A percentile compares a stretch with the other conserved stretches of the same genome.
These are phyloP conservation scores for Brassica hybrid DNA, from an alignment of 441 rosid genomes.

Conservation along the genomic window DNA sequence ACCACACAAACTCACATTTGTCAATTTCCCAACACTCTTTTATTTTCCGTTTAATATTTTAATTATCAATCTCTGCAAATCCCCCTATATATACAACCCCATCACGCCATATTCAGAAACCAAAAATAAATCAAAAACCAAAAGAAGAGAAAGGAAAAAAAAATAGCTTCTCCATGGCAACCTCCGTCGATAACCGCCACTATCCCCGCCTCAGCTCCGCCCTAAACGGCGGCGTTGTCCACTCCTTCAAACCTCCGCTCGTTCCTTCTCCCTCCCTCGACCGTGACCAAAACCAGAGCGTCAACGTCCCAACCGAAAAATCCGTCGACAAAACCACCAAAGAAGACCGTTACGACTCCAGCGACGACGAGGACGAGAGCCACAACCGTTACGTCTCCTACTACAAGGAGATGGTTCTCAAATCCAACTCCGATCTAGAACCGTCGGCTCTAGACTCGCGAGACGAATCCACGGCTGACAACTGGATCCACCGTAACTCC, in stretches of 20 bases:
- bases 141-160: neutral
- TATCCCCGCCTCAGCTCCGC: constrained; percentile 56
- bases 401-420: constrained; percentile 53
- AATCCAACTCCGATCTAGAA: constrained; percentile 65
- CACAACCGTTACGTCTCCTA: constrained; percentile 43
- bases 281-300: constrained; percentile 40
- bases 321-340: neutral
- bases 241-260: constrained; percentile 52
- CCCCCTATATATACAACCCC: constrained; percentile 43
- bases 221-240: constrained; percentile 60
- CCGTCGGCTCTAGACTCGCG: constrained; percentile 63
- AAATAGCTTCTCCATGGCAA: constrained; percentile 58
- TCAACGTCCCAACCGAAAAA: constrained; percentile 17
- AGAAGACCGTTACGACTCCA: constrained; percentile 50
- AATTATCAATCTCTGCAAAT: constrained; percentile 11
- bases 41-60: neutral
- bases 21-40: constrained; percentile 28
- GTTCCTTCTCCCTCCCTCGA: constrained; percentile 43
- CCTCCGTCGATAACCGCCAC: constrained; percentile 83
- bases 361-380: constrained; percentile 60
- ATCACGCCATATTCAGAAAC: constrained; percentile 3
- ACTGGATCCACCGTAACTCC: constrained; percentile 79
- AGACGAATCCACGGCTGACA: constrained; percentile 78
- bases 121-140: neutral
- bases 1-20: constrained; percentile 38